Evolutionary conservation across 257 asterid species (phyloP).

Genomic region (Oldenlandia corymbosa): DNA sequence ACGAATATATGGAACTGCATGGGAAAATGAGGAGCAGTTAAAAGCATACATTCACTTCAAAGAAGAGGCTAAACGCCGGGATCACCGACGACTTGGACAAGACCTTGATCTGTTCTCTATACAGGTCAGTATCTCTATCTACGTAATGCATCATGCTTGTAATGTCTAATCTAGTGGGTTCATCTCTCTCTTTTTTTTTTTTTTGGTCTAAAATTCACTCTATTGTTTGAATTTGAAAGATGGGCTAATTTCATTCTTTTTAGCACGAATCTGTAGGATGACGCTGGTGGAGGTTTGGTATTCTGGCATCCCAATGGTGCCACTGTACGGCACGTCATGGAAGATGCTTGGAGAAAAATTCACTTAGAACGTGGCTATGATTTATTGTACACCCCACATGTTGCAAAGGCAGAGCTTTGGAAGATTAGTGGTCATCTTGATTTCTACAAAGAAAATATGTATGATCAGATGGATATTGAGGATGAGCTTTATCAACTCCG

Average conservation of each 20-base stretch:
- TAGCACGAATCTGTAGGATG: slow-evolving; percentile 60
- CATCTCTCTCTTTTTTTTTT: background rate
- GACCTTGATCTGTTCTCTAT: slow-evolving; percentile 96
- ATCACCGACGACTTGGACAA: slow-evolving; percentile 91
- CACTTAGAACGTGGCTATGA: slow-evolving; percentile 83
- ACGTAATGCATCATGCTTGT: background rate
- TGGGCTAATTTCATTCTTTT: slow-evolving; percentile 21
- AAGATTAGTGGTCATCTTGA: slow-evolving; percentile 93
- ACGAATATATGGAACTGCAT: slow-evolving; percentile 95
- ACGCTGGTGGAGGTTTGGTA: slow-evolving; percentile 97
- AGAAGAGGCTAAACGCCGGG: slow-evolving; percentile 97
- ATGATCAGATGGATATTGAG: slow-evolving; percentile 87
- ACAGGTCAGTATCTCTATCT: slow-evolving; percentile 49
- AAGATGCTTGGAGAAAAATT: slow-evolving; percentile 83
- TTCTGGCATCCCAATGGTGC: slow-evolving; percentile 99
- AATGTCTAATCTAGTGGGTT: background rate
- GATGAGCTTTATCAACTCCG: slow-evolving; percentile 94
- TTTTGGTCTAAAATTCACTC: background rate
- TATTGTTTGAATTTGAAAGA: slow-evolving; percentile 7
- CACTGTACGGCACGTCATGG: slow-evolving; percentile 74
- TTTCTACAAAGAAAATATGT: slow-evolving; percentile 93
- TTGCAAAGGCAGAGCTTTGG: slow-evolving; percentile 96
- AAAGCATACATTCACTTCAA: slow-evolving; percentile 83
- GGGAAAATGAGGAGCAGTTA: slow-evolving; percentile 93
- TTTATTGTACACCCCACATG: slow-evolving; percentile 90